Evolutionary conservation across 2,329 filamentous ascomycete genomes (phyloP).

Genomic region (Paracoccidioides lutzii): DNA sequence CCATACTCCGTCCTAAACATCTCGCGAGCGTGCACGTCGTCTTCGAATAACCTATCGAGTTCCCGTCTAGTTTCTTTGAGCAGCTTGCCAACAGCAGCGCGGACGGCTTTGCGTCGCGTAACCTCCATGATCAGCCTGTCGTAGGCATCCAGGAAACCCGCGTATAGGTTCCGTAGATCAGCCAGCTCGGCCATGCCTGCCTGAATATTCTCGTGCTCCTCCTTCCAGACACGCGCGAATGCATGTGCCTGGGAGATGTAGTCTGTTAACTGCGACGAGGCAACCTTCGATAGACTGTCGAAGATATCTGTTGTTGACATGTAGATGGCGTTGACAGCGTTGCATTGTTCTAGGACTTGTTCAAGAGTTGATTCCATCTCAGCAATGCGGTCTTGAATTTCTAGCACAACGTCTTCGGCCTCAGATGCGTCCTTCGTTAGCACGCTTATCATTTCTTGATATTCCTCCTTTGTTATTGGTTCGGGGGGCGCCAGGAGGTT

Average conservation of each 20-base stretch:
- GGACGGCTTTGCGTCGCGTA: slow-evolving; percentile 57
- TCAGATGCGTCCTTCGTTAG: slow-evolving; percentile 46
- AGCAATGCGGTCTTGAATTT: slow-evolving; percentile 60
- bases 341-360: slow-evolving; percentile 50
- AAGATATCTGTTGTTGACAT: slow-evolving; percentile 51
- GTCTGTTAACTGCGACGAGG: slow-evolving; percentile 44
- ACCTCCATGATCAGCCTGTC: slow-evolving; percentile 74
- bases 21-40: slow-evolving; percentile 61
- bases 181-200: slow-evolving; percentile 63
- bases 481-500: slow-evolving; percentile 42
- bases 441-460: slow-evolving; percentile 69
- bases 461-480: slow-evolving; percentile 61
- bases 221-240: slow-evolving; percentile 50
- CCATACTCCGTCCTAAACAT: slow-evolving; percentile 70
- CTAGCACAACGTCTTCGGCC: slow-evolving; percentile 49
- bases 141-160: slow-evolving; percentile 74
- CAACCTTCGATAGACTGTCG: slow-evolving; percentile 53
- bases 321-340: slow-evolving; percentile 44
- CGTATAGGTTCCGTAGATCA: slow-evolving; percentile 68
- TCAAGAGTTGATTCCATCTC: slow-evolving; percentile 64
- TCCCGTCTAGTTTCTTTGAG: slow-evolving; percentile 66
- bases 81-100: slow-evolving; percentile 60
- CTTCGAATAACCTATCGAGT: slow-evolving; percentile 60
- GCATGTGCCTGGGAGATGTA: slow-evolving; percentile 37
- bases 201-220: slow-evolving; percentile 58